Evolutionary conservation across 2,329 filamentous ascomycete species (phyloP).

Genomic region (Xylaria hypoxylon): DNA sequence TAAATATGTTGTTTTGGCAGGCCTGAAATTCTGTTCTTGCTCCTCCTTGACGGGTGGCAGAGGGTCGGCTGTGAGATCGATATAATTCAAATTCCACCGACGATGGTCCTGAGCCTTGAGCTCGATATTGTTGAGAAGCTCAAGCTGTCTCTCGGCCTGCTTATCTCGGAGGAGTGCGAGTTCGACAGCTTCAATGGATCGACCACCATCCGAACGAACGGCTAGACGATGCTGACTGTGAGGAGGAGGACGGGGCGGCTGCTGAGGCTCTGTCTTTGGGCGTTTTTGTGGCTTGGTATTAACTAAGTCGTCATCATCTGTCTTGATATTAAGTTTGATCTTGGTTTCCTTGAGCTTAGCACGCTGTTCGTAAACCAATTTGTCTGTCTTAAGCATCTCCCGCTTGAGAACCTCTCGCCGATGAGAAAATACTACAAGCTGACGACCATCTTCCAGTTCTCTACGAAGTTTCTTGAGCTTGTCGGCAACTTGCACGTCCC

Average conservation of each 20-base stretch:
- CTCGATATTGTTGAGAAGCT: slow-evolving; percentile 84
- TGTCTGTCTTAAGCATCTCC: slow-evolving; percentile 80
- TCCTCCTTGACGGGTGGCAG: slow-evolving; percentile 81
- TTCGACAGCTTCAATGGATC: slow-evolving; percentile 77
- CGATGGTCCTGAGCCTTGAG: slow-evolving; percentile 88
- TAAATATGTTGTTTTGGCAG: slow-evolving; percentile 77
- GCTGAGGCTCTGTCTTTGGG: slow-evolving; percentile 68
- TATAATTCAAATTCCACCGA: slow-evolving; percentile 89
- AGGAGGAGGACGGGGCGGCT: slow-evolving; percentile 68
- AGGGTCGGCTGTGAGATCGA: slow-evolving; percentile 87
- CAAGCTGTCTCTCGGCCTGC: slow-evolving; percentile 82
- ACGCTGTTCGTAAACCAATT: slow-evolving; percentile 84
- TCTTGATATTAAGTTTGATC: slow-evolving; percentile 87
- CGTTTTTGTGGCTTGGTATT: slow-evolving; percentile 87
- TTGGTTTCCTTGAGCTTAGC: slow-evolving; percentile 88
- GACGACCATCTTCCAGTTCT: slow-evolving; percentile 89
- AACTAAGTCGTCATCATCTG: slow-evolving; percentile 90
- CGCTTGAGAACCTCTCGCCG: slow-evolving; percentile 84
- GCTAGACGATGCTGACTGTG: slow-evolving; percentile 76
- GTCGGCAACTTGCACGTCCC: slow-evolving; percentile 93
- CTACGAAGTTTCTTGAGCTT: slow-evolving; percentile 91
- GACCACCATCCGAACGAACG: slow-evolving; percentile 75
- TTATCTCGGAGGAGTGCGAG: slow-evolving; percentile 81
- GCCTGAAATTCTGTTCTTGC: slow-evolving; percentile 73
- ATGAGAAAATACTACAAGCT: slow-evolving; percentile 80